Evolutionary conservation across 2,329 filamentous ascomycete species (phyloP).

Genomic region (Pestalotiopsis sp.): DNA sequence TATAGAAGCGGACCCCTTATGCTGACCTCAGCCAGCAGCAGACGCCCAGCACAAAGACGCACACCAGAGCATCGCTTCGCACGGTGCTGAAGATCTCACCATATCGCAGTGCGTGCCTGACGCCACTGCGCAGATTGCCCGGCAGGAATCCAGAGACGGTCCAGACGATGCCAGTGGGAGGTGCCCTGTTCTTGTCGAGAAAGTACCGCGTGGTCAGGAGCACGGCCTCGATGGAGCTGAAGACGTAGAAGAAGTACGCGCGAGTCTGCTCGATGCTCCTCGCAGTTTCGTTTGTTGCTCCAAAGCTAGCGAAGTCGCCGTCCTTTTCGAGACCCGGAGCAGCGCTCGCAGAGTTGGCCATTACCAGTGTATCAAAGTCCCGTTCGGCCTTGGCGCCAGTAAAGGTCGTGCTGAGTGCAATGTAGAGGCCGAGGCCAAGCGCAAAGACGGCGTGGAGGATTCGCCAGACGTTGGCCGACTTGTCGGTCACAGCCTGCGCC

Average conservation of each 20-base stretch:
- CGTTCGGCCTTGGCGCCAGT: constrained; percentile 67
- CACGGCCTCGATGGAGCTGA: constrained; percentile 75
- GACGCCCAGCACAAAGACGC: constrained; percentile 74
- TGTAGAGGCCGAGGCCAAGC: constrained; percentile 70
- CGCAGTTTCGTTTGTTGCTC: neutral
- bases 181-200: constrained; percentile 62
- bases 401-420: constrained; percentile 70
- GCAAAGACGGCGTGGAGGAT: constrained; percentile 75
- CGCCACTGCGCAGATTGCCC: constrained; percentile 62
- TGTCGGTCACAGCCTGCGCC: constrained; percentile 30
- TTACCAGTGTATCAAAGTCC: constrained; percentile 33
- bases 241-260: constrained; percentile 75
- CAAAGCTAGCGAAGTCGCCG: constrained; percentile 14
- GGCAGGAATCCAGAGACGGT: constrained; percentile 69
- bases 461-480: constrained; percentile 64
- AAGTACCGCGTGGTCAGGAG: constrained; percentile 74
- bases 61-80: constrained; percentile 72
- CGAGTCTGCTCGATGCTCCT: constrained; percentile 37
- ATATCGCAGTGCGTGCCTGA: constrained; percentile 66
- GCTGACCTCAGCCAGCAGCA: constrained; percentile 47
- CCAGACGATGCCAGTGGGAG: constrained; percentile 64
- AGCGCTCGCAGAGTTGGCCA: constrained; percentile 15
- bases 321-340: neutral
- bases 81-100: constrained; percentile 73
- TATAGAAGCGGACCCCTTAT: neutral